A percentile compares a stretch with the other conserved stretches of the same genome.
phyloP scores from a whole-genome alignment of 257 asterid species.

The Solanum chmielewskii region DNA sequence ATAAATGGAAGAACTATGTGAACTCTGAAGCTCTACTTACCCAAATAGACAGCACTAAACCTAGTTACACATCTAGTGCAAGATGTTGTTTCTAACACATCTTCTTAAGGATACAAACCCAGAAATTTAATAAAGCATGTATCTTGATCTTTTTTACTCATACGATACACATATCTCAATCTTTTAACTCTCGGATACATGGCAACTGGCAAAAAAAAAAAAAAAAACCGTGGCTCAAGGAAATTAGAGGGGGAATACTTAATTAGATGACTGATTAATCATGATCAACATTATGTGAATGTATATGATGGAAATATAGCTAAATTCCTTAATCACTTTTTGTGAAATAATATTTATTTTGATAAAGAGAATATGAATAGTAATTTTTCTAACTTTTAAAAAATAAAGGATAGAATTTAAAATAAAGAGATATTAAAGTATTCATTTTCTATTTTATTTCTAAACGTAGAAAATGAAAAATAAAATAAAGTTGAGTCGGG shows the following conservation, averaged over 20 bases:
- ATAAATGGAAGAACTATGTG: too few relatives aligned
- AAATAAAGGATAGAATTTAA: neutral
- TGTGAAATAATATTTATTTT: neutral
- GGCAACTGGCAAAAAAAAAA: neutral
- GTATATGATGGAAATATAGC: neutral
- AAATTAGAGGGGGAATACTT: neutral
- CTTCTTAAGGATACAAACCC: too few relatives aligned
- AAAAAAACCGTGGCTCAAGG: neutral
- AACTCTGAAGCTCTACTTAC: too few relatives aligned
- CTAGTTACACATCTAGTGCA: too few relatives aligned
- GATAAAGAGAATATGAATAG: neutral
- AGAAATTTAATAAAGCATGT: too few relatives aligned
- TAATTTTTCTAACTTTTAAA: neutral
- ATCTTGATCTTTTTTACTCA: too few relatives aligned
- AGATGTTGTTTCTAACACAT: too few relatives aligned
- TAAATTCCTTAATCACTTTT: neutral
- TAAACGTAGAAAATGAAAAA: neutral
- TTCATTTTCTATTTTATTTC: too few relatives aligned
- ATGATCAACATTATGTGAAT: neutral
- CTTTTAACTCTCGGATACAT: neutral
- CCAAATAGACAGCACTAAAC: too few relatives aligned
- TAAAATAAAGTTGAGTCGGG: neutral
- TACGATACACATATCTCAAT: too few relatives aligned
- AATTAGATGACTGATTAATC: neutral
- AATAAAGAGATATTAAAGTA: too few relatives aligned